Percentiles rank a stretch among this genome's conserved stretches.
phyloP scores from a whole-genome alignment of 768 basidiomycete species.

The Lentinula aciculospora region DNA sequence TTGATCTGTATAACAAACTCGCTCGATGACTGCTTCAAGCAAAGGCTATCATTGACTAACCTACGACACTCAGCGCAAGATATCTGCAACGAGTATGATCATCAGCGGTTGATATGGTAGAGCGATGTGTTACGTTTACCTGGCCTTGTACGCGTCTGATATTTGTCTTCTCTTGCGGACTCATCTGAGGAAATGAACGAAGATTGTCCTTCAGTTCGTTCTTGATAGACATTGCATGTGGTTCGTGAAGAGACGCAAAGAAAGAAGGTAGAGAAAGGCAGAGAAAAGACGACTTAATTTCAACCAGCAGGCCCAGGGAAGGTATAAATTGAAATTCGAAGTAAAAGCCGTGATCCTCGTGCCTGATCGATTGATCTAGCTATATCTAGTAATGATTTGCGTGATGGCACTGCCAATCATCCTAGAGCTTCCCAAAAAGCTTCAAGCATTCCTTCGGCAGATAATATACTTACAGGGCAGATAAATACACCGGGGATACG shows the following conservation, averaged over 20 bases:
- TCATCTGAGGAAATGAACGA: neutral
- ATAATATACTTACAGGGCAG: too few relatives aligned
- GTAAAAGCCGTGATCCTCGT: too few relatives aligned
- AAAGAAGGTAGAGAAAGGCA: neutral
- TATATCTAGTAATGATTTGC: too few relatives aligned
- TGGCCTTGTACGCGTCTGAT: neutral
- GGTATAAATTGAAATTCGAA: too few relatives aligned
- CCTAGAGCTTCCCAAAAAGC: too few relatives aligned
- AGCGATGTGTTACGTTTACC: neutral
- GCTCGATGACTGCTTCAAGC: neutral
- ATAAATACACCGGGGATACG: too few relatives aligned
- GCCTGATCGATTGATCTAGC: too few relatives aligned
- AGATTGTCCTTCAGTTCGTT: neutral
- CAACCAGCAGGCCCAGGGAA: too few relatives aligned
- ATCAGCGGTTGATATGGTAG: neutral
- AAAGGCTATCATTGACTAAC: slow-evolving; percentile 10
- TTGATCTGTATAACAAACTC: slow-evolving; percentile 9
- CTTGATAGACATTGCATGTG: neutral
- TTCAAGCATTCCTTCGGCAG: too few relatives aligned
- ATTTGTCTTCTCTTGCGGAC: neutral
- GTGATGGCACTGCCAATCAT: too few relatives aligned
- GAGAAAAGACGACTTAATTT: too few relatives aligned
- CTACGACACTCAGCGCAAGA: slow-evolving; percentile 32
- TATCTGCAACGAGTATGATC: neutral
- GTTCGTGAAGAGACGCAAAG: neutral